phyloP scores from a whole-genome alignment of 1,284 basidiomycete genomes.

The Hemileia vastatrix region DNA sequence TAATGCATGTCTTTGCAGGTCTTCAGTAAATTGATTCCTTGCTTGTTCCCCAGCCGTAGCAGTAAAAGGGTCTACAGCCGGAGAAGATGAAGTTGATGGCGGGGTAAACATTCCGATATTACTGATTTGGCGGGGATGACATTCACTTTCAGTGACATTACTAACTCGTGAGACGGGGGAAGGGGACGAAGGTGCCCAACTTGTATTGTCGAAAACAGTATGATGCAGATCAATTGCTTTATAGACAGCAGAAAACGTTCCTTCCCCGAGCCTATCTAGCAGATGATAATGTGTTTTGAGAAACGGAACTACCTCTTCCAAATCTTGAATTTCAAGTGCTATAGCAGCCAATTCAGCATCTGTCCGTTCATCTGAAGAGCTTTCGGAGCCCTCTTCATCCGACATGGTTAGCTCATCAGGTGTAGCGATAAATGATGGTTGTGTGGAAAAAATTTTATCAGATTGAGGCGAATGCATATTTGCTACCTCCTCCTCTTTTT shows the following conservation, averaged over 20 bases:
- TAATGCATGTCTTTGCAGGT: conserved; percentile 15
- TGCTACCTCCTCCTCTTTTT: no score
- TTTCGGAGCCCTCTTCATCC: conserved; percentile 46
- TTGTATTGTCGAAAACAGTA: conserved; percentile 31
- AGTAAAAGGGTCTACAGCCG: conserved; percentile 8
- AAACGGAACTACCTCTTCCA: conserved; percentile 53
- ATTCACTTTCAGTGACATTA: no score
- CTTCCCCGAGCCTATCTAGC: conserved; percentile 82
- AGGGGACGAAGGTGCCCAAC: conserved; percentile 13
- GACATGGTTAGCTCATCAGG: no score
- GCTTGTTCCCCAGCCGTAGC: conserved; percentile 14
- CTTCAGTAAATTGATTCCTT: conserved; percentile 19
- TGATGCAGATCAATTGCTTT: conserved; percentile 81
- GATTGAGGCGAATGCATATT: no score
- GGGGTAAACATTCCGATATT: no score
- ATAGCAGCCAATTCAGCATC: conserved; percentile 42
- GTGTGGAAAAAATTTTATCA: no score
- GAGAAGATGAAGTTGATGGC: not conserved
- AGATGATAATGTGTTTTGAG: conserved; percentile 65
- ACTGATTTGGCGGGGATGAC: no score
- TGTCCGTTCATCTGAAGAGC: conserved; percentile 48
- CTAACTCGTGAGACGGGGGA: conserved; percentile 5
- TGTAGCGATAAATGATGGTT: no score
- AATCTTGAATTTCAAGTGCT: conserved; percentile 54
- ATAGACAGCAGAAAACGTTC: conserved; percentile 97